Evolutionary conservation across 1,284 basidiomycete species (phyloP), one percentile per base, ranked within the genome.

Genomic region (Cryptococcus sp.): DNA sequence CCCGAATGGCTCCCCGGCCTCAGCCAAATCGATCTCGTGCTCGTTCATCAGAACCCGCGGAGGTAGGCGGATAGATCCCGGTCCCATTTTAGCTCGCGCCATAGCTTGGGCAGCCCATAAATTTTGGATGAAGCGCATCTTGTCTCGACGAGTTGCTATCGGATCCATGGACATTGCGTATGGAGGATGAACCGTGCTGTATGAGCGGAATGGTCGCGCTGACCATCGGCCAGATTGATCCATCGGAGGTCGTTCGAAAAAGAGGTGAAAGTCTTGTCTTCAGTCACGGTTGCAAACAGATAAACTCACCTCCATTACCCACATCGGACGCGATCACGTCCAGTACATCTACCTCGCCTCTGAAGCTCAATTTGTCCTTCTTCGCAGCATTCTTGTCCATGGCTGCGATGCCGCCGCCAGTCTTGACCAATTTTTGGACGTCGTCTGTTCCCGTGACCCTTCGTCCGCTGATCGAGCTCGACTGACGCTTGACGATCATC

Each of bases 401-500:
- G 47, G 80, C 72, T 35, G 78, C 71, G 45, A 80, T 66, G 3
- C 76, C 75, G 0, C 75, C 77, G 4, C 78, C 78, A 1, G 68
- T 65, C 74, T 88, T 89, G 20, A 87, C 86, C 38, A 94, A 80
- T 71, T 85, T 89, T 54, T 89, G 86, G 19, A 92, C 81, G 52
- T 93, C 89, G 67, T 96, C 91, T 47, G 99, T 80, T 0, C 96
- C 94, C 1, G 91, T 86, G 23, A 93, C 78, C 22, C 82, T 80
- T 48, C 86, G 84, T 0, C 90, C 93, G 45, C 86, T 84, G 69
- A 88, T 88, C 59, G 90, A 85, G 3, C 85, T 83, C 46, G 85
- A 83, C 2, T 90, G 88, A 31, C 96, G 85, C 79, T 98, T 98
- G 53, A 88, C 88, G 60, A 99, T 87, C 72, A 97, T 84, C 31